These are phyloP conservation scores for Apiotrichum brassicae DNA, from an alignment of 1,284 basidiomycete genomes.

Conservation along the genomic window DNA sequence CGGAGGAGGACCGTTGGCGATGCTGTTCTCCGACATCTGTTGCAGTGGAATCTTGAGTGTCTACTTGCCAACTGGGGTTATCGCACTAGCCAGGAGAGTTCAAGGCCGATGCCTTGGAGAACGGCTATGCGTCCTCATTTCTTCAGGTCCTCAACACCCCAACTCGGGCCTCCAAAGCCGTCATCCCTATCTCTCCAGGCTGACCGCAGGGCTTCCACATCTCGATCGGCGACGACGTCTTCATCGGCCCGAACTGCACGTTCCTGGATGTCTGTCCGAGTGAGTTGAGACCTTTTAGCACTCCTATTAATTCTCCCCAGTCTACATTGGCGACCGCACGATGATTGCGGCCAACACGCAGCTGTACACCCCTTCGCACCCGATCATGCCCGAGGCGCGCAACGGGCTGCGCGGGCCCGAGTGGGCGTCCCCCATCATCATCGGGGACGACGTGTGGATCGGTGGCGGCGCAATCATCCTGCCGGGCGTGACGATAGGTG, in stretches of 20 bases:
- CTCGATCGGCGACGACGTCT: slow-evolving; percentile 36
- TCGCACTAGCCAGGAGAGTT: too few species aligned
- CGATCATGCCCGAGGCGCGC: slow-evolving; percentile 45
- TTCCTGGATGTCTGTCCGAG: slow-evolving; percentile 41
- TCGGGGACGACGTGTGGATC: slow-evolving; percentile 48
- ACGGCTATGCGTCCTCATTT: too few species aligned
- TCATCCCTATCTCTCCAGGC: neutral
- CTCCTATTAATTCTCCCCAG: slow-evolving; percentile 12
- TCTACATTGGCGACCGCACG: slow-evolving; percentile 42
- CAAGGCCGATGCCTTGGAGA: too few species aligned
- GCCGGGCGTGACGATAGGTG: slow-evolving; percentile 50
- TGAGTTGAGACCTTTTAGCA: slow-evolving; percentile 18
- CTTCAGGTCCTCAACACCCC: too few species aligned
- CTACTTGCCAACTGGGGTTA: too few species aligned
- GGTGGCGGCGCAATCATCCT: slow-evolving; percentile 49
- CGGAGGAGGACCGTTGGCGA: too few species aligned
- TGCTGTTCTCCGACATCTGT: too few species aligned
- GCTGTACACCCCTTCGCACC: slow-evolving; percentile 47
- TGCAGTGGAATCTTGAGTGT: too few species aligned
- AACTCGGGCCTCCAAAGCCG: neutral
- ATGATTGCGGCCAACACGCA: slow-evolving; percentile 46
- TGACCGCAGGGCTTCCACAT: slow-evolving; percentile 42
- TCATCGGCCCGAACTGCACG: slow-evolving; percentile 37
- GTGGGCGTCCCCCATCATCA: slow-evolving; percentile 42
- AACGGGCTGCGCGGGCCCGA: slow-evolving; percentile 41